Evolutionary conservation across 495 filamentous ascomycete species (phyloP).

Genomic region (Neurospora sp.): DNA sequence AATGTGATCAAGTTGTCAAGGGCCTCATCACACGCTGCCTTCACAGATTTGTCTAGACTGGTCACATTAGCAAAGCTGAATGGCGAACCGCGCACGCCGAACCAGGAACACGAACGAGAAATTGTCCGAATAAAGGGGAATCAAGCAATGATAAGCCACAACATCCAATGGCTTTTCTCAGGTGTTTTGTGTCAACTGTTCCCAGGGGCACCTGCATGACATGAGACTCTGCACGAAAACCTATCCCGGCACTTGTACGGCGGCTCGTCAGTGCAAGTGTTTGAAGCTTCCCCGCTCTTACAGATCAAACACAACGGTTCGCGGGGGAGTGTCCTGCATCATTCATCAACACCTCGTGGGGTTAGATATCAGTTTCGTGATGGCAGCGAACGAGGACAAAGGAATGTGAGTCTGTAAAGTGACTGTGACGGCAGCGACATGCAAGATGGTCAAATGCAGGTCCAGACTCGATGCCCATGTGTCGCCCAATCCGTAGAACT

Average conservation of each 20-base stretch:
- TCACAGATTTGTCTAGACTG: neutral
- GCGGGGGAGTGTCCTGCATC: neutral
- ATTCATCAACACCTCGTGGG: neutral
- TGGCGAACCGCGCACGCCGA: neutral
- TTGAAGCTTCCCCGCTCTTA: neutral
- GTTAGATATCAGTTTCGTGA: neutral
- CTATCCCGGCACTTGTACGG: neutral
- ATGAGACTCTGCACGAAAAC: neutral
- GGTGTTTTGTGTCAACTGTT: neutral
- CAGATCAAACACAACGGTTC: neutral
- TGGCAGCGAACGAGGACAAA: neutral
- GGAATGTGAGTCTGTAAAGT: neutral
- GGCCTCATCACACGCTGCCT: neutral
- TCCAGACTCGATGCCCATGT: neutral
- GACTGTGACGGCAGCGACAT: neutral
- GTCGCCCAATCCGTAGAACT: neutral
- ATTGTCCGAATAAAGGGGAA: neutral
- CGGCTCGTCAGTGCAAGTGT: neutral
- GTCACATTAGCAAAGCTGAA: neutral
- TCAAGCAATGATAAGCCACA: neutral
- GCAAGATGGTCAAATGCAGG: neutral
- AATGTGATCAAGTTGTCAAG: neutral
- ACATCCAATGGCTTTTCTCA: neutral
- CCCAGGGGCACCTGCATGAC: neutral
- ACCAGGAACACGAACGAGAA: neutral